Evolutionary conservation across 73 alveolate genomes (phyloP), one percentile per base, ranked within the genome.

Genomic region (Paramecium biaurelia): DNA sequence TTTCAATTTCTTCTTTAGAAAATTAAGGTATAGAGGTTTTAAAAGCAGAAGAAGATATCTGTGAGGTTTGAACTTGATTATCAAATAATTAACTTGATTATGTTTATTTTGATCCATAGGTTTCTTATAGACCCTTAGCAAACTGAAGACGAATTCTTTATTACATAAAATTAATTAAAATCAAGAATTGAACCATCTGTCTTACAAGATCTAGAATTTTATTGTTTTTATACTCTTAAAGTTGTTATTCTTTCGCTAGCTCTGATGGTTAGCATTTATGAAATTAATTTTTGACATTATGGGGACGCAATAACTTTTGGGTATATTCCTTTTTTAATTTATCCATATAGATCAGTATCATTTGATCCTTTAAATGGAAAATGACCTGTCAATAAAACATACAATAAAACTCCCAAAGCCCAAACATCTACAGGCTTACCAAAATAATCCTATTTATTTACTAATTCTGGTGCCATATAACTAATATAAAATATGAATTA

Each of bases 381-480:
- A 14, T 89, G 85, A 5, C 97, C 97, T 56, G 85, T 28, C 14
- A 94, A 85, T 47, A 94, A 26, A 24, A 93, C 94, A 63, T 92
- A 94, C 0, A 92, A 89, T 23, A 94, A 63, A 18, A 94, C 92
- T n/a, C 97, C 97, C 6, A 94, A 85, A 8, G 97, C 94, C 97
- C 97, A 94, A 11, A 94, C 87, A 59, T 94, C 97, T 1, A 95
- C 97, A 15, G 97, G 97, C 24, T 96, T 93, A 49, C 95, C 95
- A 28, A n/a, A 76, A 72, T 95, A 87, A 28, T 96, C 98, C 43
- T 85, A 89, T 89, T 85, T 86, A 23, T 92, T 74, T 12, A 95
- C 38, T 89, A 95, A 92, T 84, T 95, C 98, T 23, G 98, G 98
- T 18, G 97, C 95, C 94, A 95, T 89, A 92, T 95, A 95, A 34